phyloP scores from a whole-genome alignment of 495 filamentous ascomycete genomes.

The Staphylotrichum tortipilum region DNA sequence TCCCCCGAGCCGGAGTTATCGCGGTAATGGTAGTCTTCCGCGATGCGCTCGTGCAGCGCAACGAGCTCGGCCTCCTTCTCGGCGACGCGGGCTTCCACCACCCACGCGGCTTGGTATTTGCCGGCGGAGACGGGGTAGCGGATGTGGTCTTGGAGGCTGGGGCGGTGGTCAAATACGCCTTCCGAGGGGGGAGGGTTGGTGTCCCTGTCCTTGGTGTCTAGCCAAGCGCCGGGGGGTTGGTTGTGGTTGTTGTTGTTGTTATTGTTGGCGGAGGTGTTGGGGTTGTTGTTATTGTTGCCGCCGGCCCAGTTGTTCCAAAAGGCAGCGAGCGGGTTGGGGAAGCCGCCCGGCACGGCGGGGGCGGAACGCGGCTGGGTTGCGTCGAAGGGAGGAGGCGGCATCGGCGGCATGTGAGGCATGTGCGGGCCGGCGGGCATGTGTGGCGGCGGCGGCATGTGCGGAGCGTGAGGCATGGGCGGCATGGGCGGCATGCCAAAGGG shows the following conservation, averaged over 20 bases:
- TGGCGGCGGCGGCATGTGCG: background rate
- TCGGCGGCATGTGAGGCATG: background rate
- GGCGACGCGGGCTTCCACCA: constrained; percentile 22
- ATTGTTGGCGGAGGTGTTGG: background rate
- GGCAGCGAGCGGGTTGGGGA: too few relatives aligned
- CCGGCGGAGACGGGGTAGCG: constrained; percentile 12
- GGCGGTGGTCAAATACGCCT: background rate
- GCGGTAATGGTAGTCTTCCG: background rate
- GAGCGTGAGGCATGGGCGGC: background rate
- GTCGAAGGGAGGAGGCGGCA: background rate
- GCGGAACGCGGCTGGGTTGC: background rate
- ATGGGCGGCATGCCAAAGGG: background rate
- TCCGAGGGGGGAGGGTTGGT: constrained; percentile 9
- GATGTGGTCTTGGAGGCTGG: too few relatives aligned
- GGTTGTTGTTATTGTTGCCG: background rate
- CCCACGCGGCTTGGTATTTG: constrained; percentile 23
- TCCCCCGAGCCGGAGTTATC: background rate
- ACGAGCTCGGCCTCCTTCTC: constrained; percentile 19
- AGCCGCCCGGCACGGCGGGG: background rate
- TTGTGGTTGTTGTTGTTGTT: background rate
- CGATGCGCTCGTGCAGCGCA: constrained; percentile 12
- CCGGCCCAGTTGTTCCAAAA: constrained; percentile 19
- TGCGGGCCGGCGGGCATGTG: background rate
- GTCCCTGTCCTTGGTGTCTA: too few relatives aligned
- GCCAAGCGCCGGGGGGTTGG: too few relatives aligned